Percentiles rank a stretch among this genome's conserved stretches.
Conservation (phyloP, 1,284 basidiomycete species). For the Ustilago lituana region DNA sequence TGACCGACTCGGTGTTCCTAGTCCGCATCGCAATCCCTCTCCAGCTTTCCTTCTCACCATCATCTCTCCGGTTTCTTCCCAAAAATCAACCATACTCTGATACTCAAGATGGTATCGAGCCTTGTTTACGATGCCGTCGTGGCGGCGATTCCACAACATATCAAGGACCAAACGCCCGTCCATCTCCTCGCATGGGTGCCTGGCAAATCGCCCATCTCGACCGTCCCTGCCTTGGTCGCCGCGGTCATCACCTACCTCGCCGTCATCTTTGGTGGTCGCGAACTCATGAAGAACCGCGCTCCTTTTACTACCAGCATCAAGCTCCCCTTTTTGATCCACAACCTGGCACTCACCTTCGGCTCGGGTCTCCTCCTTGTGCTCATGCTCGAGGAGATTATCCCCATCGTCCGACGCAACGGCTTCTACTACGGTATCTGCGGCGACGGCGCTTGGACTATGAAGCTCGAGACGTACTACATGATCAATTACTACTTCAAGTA, state of each 20-base stretch:
- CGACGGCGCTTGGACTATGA: slow-evolving; percentile 78
- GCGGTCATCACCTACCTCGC: slow-evolving; percentile 83
- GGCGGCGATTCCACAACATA: slow-evolving; percentile 31
- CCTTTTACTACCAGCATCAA: slow-evolving; percentile 73
- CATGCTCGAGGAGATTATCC: slow-evolving; percentile 78
- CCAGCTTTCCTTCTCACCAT: slow-evolving; percentile 12
- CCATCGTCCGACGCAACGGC: slow-evolving; percentile 51
- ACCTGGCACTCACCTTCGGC: slow-evolving; percentile 83
- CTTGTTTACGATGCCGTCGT: slow-evolving; percentile 47
- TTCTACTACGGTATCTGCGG: slow-evolving; percentile 78
- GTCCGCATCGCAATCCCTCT: not conserved
- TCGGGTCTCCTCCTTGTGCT: slow-evolving; percentile 82
- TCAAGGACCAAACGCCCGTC: slow-evolving; percentile 36
- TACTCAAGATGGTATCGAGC: slow-evolving; percentile 45
- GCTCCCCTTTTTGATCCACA: slow-evolving; percentile 89
- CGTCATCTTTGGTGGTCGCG: slow-evolving; percentile 85
- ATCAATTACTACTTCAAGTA: slow-evolving; percentile 80
- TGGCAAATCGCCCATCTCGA: slow-evolving; percentile 59
- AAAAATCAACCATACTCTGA: no score
- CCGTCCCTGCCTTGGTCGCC: slow-evolving; percentile 42
- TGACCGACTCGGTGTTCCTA: no score
- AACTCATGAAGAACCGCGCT: slow-evolving; percentile 78
- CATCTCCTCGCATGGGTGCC: slow-evolving; percentile 52
- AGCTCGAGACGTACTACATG: slow-evolving; percentile 80
- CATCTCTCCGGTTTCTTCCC: slow-evolving; percentile 5